Evolutionary conservation across 1,284 basidiomycete species (phyloP), one percentile per base, ranked within the genome.

Genomic region (Apiotrichum akiyoshidainum): DNA sequence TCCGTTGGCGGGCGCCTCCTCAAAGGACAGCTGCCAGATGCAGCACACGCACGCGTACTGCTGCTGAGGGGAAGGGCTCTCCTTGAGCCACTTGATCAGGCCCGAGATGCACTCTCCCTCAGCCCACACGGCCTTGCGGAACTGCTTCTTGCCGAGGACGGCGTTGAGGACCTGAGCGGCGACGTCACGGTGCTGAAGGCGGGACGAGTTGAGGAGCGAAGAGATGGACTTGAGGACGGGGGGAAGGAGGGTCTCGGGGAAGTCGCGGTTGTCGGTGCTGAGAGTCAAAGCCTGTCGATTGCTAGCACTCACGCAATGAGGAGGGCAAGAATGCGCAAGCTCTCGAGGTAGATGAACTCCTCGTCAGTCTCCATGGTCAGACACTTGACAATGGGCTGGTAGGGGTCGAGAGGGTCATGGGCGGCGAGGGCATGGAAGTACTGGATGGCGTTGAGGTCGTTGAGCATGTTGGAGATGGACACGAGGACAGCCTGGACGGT

Each of bases 401-500:
- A 97, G 0, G 93, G 92, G 61, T 92, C 81, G 63, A 93, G 90
- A 10, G 87, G 83, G 72, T 72, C 69, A 11, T 59, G 22, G 21
- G 66, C 66, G 9, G 62, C 53, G 31, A 77, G 60, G 31, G 65
- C 54, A 62, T 79, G 76, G 73, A 92, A 92, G 61, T 92, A 80
- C 13, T 85, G 82, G 73, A 91, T 69, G 22, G 73, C 73, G 47
- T 52, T 59, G 17, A 64, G 56, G 57, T 68, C 63, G 64, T 84
- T 76, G 44, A 99, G 83, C 68, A 95, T 90, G 78, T 98, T 93
- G 35, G 87, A 88, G 66, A 97, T 89, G 64, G 93, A 83, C 46
- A 95, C 90, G 26, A 99, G 84, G 54, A 97, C 88, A 70, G 86
- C 92, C 76, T 96, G 93, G 78, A 97, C 89, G 6, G 93, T 95